phyloP scores from a whole-genome alignment of 2,329 filamentous ascomycete species.

The Calonectria hongkongensis region DNA sequence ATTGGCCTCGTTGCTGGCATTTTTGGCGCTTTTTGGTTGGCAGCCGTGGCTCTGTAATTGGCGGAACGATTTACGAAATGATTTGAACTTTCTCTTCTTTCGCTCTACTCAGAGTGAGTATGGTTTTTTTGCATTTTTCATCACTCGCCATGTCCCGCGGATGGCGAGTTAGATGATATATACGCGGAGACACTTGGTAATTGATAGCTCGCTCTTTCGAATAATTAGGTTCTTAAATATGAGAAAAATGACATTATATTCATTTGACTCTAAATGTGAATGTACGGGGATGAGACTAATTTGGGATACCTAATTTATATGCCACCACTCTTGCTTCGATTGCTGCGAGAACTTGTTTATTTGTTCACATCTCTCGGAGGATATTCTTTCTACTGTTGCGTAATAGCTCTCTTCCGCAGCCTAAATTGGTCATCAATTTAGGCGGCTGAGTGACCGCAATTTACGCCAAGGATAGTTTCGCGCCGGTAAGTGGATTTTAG shows the following conservation, averaged over 20 bases:
- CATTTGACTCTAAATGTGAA: background rate
- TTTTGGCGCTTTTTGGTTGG: constrained; percentile 50
- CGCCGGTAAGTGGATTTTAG: background rate
- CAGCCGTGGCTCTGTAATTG: constrained; percentile 49
- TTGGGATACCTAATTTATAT: background rate
- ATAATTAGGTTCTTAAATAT: constrained; percentile 5
- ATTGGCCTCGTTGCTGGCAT: constrained; percentile 52
- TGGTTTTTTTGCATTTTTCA: background rate
- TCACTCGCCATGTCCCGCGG: background rate
- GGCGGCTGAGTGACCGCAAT: background rate
- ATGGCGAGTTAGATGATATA: background rate
- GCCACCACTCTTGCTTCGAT: no score
- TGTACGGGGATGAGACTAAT: background rate
- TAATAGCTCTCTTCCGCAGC: no score
- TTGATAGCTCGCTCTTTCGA: constrained; percentile 12
- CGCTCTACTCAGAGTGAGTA: background rate
- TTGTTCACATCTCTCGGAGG: no score
- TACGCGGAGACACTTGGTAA: constrained; percentile 1
- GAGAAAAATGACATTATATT: background rate
- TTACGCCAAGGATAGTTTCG: no score
- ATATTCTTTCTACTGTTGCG: no score
- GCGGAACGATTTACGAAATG: background rate
- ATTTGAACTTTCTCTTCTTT: constrained; percentile 2
- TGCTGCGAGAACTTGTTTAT: background rate
- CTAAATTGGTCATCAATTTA: no score